These are phyloP conservation scores for Tetrapisispora fleetii DNA, from an alignment of 805 yeast species.

Conservation along the genomic window DNA sequence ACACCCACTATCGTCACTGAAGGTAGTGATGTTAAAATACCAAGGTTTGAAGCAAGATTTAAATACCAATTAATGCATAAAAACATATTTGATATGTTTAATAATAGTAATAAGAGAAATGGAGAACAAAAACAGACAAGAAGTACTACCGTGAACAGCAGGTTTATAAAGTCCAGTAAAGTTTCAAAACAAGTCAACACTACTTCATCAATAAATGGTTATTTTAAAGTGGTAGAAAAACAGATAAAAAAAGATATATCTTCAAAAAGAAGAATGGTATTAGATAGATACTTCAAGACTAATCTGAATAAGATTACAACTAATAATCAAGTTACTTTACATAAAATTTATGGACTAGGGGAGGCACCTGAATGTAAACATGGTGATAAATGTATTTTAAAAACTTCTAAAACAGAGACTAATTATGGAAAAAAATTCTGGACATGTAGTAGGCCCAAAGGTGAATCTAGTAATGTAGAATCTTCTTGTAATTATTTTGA, in stretches of 20 bases:
- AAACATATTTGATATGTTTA: constrained; percentile 31
- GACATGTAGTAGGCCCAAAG: constrained; percentile 38
- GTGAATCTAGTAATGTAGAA: constrained; percentile 20
- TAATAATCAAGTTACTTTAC: not conserved
- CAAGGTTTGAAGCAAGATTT: constrained; percentile 45
- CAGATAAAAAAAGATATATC: not conserved
- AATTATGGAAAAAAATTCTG: constrained; percentile 46
- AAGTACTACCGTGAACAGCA: not conserved
- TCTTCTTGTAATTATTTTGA: constrained; percentile 45
- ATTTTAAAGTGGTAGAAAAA: not conserved
- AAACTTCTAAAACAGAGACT: constrained; percentile 35
- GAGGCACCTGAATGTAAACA: constrained; percentile 40
- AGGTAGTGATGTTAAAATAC: constrained; percentile 6
- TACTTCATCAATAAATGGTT: constrained; percentile 12
- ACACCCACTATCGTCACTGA: too few species aligned
- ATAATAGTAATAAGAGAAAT: constrained; percentile 5
- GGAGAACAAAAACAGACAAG: not conserved
- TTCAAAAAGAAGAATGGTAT: not conserved
- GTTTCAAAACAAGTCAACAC: constrained; percentile 5
- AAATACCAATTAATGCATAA: constrained; percentile 35
- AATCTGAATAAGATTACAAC: too few species aligned
- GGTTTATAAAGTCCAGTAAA: not conserved
- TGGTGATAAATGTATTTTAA: constrained; percentile 35
- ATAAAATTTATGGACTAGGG: not conserved
- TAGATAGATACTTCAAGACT: not conserved